Conservation (phyloP, 371 early-diverging fungal genomes). For the Mortierella sp. region DNA sequence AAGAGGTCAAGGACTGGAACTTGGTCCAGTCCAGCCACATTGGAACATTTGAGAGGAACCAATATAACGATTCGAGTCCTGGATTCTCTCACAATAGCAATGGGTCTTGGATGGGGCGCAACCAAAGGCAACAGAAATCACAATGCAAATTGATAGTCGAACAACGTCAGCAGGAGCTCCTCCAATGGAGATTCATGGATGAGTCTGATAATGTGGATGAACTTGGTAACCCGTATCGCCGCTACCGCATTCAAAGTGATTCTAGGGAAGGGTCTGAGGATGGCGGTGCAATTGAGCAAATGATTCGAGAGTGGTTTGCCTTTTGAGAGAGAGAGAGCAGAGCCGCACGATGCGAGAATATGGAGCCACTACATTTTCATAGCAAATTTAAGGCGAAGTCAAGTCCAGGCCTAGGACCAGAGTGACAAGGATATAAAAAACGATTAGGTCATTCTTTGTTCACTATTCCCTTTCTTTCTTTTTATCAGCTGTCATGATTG, state of each 20-base stretch:
- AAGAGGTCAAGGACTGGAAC: constrained; percentile 35
- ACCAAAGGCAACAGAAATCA: constrained; percentile 16
- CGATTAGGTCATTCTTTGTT: neutral
- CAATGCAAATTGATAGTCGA: constrained; percentile 19
- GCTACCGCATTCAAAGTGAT: constrained; percentile 14
- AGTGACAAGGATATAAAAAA: too few species aligned
- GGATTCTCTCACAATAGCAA: constrained; percentile 5
- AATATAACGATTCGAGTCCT: neutral
- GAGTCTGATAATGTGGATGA: constrained; percentile 11
- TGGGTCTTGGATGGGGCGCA: constrained; percentile 8
- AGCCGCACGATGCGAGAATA: too few species aligned
- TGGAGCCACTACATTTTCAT: too few species aligned
- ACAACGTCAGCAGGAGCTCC: constrained; percentile 34
- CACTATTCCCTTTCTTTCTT: neutral
- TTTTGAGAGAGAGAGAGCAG: constrained; percentile 32
- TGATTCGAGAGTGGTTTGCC: constrained; percentile 43
- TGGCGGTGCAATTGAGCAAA: constrained; percentile 31
- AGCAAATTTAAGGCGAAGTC: neutral
- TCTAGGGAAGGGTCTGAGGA: neutral
- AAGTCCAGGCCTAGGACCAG: neutral
- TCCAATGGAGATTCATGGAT: constrained; percentile 13
- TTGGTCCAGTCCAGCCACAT: constrained; percentile 16
- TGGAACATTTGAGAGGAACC: constrained; percentile 29
- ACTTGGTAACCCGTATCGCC: constrained; percentile 21
- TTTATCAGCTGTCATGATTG: neutral